Base-by-base conservation (phyloP, 306 rosid genomes). In the Neltuma alba region DNA sequence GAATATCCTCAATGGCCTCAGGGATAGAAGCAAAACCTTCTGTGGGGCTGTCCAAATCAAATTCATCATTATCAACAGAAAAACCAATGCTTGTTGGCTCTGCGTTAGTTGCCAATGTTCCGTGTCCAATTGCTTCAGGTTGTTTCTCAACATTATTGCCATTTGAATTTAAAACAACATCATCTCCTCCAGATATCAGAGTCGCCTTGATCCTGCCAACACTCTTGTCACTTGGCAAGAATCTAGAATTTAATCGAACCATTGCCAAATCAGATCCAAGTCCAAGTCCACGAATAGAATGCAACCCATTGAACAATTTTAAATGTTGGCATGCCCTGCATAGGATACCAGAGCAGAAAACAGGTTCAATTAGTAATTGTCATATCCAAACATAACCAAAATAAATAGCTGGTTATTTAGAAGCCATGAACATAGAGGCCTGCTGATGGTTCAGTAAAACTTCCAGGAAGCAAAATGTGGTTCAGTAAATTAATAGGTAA, bases 1-100 rank as follows among this genome's bases (percentile, higher is more conserved):
- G 92, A 80, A 93, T 89, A 67, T 93, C 98, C 88, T 93, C 90
- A 80, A 93, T 87, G 70, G 98, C 98, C 76, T 93, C 93, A 16
- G 92, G 77, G 38, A 93, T 81, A 41, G 98, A 89, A 85, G 98
- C 88, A 82, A 93, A 93, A 41, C 98, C 97, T 76, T 64, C 71
- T 0, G 94, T 86, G 13, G 98, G 97, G 23, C 34, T 71, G 71
- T 91, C 98, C 83, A 89, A 80, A 82, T 93, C 94, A 81, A 78
- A 85, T 67, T 88, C 93, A 75, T 82, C 71, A 7, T 76, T 74
- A 25, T 82, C 88, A 47, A 31, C 66, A 6, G 91, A 82, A 87
- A 92, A 90, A 75, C 38, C 86, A 77, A 38, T 21, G 63, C 18
- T 75, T 11, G 76, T 69, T 76, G 80, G 66, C 11, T 78, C 86